Base-by-base conservation (phyloP, 352 stramenopile species). In the Pythium monospermum region DNA sequence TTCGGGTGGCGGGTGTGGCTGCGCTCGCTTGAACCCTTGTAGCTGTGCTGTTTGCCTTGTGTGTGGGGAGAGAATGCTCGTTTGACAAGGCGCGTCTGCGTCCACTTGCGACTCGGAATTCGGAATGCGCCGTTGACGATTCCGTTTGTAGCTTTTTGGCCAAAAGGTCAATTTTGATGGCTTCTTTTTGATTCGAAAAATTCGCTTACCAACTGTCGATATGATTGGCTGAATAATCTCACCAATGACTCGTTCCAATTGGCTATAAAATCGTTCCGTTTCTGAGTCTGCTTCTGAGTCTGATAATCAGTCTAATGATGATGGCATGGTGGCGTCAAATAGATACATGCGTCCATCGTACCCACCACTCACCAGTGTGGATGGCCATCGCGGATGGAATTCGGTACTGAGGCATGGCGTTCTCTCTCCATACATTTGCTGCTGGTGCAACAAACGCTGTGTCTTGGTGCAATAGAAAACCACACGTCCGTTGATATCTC, bases 401-500 rank as follows among this genome's bases (percentile, higher is more conserved):
- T 39, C 36, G 7, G 37, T 45, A 2, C 33, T 36, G 12, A 50
- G 4, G 43, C 53, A 50, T 1, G 53, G 53, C 6, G 39, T 55
- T 3, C 22, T 42, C n/a, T 28, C 4, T 4, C 25, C 26, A 23
- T 49, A 61, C 6, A 46, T 35, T 16, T 48, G 28, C 36, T 35
- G 26, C 25, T 61, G 53, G 19, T 16, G 32, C 3, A 71, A 12
- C 26, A 73, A 27, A 25, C 53, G 54, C 21, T 58, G 59, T 7
- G 59, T 57, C 6, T 10, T 42, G 10, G 37, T 37, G 35, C 68
- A 40, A 49, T 87, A 87, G 22, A 77, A 35, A n/a, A 73, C 70
- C 0, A 87, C 44, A 15, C 62, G 61, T 6, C 76, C 76, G 25
- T 54, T 46, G 13, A 67, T 57, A 49, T 85, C 73, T 15, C 73